Conservation (phyloP, 176 grass and related monocot species). For the Paspalum vaginatum region DNA sequence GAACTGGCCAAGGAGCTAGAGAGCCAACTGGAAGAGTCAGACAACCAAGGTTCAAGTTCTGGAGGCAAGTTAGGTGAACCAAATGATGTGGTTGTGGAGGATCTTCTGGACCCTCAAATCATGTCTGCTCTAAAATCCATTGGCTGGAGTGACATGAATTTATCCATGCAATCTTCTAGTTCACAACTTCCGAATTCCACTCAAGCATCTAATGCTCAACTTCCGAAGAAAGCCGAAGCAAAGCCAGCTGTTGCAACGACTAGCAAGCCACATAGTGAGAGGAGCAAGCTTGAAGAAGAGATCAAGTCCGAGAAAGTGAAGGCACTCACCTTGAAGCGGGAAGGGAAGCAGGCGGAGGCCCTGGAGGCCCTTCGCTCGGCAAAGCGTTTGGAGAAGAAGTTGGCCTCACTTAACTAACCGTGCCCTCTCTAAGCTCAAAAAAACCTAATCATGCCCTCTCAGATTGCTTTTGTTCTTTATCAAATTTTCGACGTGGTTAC, state of each 20-base stretch:
- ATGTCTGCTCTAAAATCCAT: slow-evolving; percentile 82
- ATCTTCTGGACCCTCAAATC: slow-evolving; percentile 88
- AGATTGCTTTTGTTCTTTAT: slow-evolving; percentile 9
- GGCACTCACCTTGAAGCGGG: slow-evolving; percentile 74
- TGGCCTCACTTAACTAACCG: slow-evolving; percentile 56
- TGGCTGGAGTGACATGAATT: slow-evolving; percentile 66
- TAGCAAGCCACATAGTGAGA: slow-evolving; percentile 53
- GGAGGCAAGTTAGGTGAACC: slow-evolving; percentile 44
- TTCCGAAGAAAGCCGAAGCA: slow-evolving; percentile 38
- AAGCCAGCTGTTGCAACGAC: slow-evolving; percentile 2
- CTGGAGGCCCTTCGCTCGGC: slow-evolving; percentile 79
- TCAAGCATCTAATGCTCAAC: background rate
- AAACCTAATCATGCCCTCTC: slow-evolving; percentile 14
- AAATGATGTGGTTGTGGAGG: slow-evolving; percentile 60
- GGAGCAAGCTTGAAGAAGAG: slow-evolving; percentile 69
- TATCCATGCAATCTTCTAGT: slow-evolving; percentile 31
- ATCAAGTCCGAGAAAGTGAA: slow-evolving; percentile 87
- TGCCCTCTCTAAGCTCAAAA: no score
- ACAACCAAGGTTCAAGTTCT: slow-evolving; percentile 45
- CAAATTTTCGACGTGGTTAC: background rate
- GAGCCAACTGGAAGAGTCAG: slow-evolving; percentile 79
- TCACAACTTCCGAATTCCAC: slow-evolving; percentile 37
- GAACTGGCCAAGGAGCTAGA: slow-evolving; percentile 87
- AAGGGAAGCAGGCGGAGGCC: slow-evolving; percentile 82
- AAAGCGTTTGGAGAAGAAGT: slow-evolving; percentile 82